Base-by-base conservation (phyloP, 305 asterid genomes). In the Fraxinus albicans region DNA sequence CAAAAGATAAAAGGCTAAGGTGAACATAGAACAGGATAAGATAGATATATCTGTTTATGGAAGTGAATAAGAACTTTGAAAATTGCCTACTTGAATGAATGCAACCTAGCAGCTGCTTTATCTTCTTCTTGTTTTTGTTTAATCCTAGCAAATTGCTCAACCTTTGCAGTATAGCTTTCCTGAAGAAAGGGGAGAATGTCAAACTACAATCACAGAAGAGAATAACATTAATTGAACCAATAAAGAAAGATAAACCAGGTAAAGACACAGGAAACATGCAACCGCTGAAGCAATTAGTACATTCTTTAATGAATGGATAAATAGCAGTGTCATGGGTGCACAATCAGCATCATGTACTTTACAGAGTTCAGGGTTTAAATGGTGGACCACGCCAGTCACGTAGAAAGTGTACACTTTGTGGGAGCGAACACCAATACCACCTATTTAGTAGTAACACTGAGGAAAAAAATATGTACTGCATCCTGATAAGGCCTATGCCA, bases 101-200 rank as follows among this genome's bases (percentile, higher is more conserved):
- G 98, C 88, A 94, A 88, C 84, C 91, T 91, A 76, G 92, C 95
- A 0, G 92, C 86, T 80, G 86, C 86, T 87, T 88, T 96, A 75
- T 96, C 93, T 80, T 93, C 98, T 80, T 92, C 97, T 86, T 92
- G 98, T 80, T 91, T 91, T 81, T 85, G 92, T 80, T 94, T 91
- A 82, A 96, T 82, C 89, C 87, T 93, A 42, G 98, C 98, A 77
- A 94, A 90, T 79, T 94, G 78, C 87, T 91, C 95, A 85, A 94
- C 98, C 91, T 92, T 93, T 76, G 83, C 88, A 36, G 93, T 84
- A 86, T 89, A 93, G 84, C 88, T 90, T 86, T 92, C 97, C 98
- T 95, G 91, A 69, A 76, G 76, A 81, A 80, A 77, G 47, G 60
- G 34, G 40, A 84, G 19, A 74, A 55, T 33, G 72, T 85, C 82